These are phyloP conservation scores for Trichoderma endophyticum DNA, from an alignment of 2,329 filamentous ascomycete species.

Conservation along the genomic window DNA sequence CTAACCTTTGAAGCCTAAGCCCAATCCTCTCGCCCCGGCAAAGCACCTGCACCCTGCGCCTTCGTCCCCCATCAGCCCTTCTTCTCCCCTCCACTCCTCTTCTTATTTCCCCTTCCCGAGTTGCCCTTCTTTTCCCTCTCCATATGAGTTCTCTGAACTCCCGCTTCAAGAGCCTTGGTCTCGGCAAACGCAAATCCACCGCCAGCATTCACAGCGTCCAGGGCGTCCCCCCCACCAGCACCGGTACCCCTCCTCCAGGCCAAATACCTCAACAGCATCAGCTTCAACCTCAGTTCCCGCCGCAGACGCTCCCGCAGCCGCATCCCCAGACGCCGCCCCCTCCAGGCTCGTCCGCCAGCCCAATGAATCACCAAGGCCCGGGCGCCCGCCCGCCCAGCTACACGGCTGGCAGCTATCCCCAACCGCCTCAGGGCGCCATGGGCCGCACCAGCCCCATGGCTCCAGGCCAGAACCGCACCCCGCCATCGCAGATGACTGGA, in stretches of 20 bases:
- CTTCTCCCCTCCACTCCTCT: constrained; percentile 25
- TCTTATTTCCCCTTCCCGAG: constrained; percentile 20
- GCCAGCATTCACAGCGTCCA: constrained; percentile 54
- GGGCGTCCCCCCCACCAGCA: constrained; percentile 33
- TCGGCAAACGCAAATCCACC: constrained; percentile 74
- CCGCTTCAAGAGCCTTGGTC: constrained; percentile 75
- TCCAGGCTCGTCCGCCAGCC: constrained; percentile 44
- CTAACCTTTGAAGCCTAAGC: background rate
- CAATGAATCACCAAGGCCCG: constrained; percentile 61
- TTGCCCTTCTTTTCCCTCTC: constrained; percentile 31
- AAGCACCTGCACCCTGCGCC: constrained; percentile 16
- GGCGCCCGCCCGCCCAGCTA: constrained; percentile 64
- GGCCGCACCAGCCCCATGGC: constrained; percentile 54
- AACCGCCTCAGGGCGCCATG: constrained; percentile 41
- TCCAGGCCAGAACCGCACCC: constrained; percentile 50
- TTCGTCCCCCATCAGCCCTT: constrained; percentile 12
- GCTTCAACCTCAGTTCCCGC: constrained; percentile 35
- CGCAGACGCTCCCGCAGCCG: constrained; percentile 39
- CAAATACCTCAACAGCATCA: constrained; percentile 49
- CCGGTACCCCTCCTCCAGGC: constrained; percentile 38
- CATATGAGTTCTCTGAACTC: constrained; percentile 76
- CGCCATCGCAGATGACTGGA: constrained; percentile 59
- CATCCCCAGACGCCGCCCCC: constrained; percentile 36
- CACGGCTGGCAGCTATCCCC: constrained; percentile 50
- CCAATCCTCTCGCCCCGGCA: constrained; percentile 15